Evolutionary conservation across 441 rosid species (phyloP).

Genomic region (Capsella rubella): DNA sequence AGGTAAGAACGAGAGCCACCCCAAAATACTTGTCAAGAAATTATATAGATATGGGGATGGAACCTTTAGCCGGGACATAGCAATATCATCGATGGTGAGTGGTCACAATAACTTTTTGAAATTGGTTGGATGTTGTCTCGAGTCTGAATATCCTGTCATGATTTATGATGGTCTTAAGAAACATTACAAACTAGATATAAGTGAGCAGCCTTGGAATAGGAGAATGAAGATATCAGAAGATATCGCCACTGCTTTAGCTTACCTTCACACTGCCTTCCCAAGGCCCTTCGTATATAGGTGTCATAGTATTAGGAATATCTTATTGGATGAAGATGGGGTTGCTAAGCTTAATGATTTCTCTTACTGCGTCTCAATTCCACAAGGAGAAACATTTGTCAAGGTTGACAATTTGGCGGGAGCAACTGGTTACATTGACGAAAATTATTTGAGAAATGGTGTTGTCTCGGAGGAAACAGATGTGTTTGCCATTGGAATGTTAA

Average conservation of each 20-base stretch:
- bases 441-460: too few relatives aligned
- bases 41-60: too few relatives aligned
- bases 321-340: background rate
- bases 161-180: background rate
- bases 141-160: background rate
- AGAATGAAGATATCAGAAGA: background rate
- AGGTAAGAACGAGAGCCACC: background rate
- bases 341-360: background rate
- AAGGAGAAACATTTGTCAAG: conserved; percentile 1
- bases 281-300: background rate
- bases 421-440: background rate
- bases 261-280: background rate
- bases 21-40: background rate
- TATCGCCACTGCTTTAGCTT: conserved; percentile 1
- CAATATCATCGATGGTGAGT: background rate
- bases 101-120: background rate
- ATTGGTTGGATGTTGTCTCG: conserved; percentile 1
- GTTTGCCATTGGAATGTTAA: background rate
- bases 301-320: background rate
- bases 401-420: background rate
- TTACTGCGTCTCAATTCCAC: background rate
- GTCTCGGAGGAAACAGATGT: background rate
- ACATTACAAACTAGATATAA: background rate
- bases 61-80: background rate
- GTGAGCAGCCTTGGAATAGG: background rate